phyloP scores from a whole-genome alignment of 208 protist genomes.

The Trichomonas gallinae region DNA sequence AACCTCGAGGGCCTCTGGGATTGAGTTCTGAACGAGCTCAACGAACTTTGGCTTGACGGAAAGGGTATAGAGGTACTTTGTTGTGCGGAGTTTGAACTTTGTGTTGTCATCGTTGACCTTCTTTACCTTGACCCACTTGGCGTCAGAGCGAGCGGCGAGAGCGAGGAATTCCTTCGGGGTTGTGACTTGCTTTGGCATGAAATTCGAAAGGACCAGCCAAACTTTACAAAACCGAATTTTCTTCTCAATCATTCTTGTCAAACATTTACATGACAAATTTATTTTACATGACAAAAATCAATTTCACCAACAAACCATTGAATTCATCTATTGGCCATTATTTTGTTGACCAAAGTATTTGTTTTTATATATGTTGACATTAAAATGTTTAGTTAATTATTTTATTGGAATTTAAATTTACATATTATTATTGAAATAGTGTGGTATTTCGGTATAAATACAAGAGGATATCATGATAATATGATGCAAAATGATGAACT shows the following conservation, averaged over 20 bases:
- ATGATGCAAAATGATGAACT: too few relatives aligned
- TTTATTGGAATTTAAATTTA: too few relatives aligned
- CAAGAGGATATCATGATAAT: too few relatives aligned
- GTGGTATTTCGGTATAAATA: too few relatives aligned
- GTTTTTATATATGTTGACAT: too few relatives aligned
- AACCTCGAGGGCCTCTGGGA: background rate
- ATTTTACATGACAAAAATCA: background rate
- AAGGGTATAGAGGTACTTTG: background rate
- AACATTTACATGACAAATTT: background rate
- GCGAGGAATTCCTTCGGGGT: background rate
- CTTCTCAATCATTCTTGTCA: background rate
- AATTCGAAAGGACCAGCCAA: background rate
- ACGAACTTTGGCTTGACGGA: background rate
- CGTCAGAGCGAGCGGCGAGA: background rate
- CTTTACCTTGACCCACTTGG: slow-evolving; percentile 5
- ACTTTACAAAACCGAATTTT: background rate
- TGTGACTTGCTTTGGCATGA: background rate
- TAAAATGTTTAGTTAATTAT: too few relatives aligned
- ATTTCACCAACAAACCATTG: too few relatives aligned
- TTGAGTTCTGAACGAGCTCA: background rate
- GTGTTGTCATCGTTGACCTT: background rate
- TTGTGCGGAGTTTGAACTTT: slow-evolving; percentile 8
- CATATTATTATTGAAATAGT: too few relatives aligned
- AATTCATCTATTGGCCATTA: too few relatives aligned
- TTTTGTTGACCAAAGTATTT: too few relatives aligned